A percentile compares a stretch with the other conserved stretches of the same genome.
Evolutionary conservation across 2,329 filamentous ascomycete genomes (phyloP).

Genomic region (Dactylellina haptotyla): DNA sequence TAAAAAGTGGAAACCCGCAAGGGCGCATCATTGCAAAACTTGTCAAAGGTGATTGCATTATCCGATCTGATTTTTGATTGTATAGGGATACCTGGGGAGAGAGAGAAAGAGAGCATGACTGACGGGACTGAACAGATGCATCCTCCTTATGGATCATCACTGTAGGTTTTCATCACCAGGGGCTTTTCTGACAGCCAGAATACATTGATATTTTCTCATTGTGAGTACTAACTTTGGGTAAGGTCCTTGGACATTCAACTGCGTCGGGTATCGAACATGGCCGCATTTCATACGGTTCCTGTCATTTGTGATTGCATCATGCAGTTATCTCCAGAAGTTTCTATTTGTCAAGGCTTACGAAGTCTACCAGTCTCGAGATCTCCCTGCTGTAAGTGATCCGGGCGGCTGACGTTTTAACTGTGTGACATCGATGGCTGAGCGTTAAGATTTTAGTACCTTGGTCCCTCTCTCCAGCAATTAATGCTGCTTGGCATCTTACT

Average conservation of each 20-base stretch:
- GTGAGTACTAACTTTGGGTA: not conserved
- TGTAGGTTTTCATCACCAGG: constrained; percentile 63
- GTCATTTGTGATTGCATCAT: constrained; percentile 72
- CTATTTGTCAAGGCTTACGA: constrained; percentile 69
- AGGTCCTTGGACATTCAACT: constrained; percentile 80
- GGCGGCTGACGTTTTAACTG: not conserved
- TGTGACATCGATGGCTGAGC: not conserved
- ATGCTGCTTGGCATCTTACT: constrained; percentile 71
- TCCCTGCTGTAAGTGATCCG: constrained; percentile 68
- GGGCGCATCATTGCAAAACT: constrained; percentile 82
- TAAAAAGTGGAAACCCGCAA: constrained; percentile 75
- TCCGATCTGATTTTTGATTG: not conserved
- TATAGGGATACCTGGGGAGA: not conserved
- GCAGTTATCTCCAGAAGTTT: constrained; percentile 71
- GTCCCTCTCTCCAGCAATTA: constrained; percentile 71
- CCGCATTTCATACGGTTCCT: constrained; percentile 85
- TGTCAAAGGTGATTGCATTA: constrained; percentile 69
- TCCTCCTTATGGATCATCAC: constrained; percentile 77
- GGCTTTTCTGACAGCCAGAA: not conserved
- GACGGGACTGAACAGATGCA: constrained; percentile 49
- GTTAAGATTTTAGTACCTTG: constrained; percentile 69
- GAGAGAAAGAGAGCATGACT: too few relatives aligned
- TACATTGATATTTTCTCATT: not conserved
- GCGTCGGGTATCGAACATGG: constrained; percentile 82
- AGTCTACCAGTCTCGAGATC: constrained; percentile 73